Percentiles rank a stretch among this genome's conserved stretches.
These are phyloP conservation scores for Podosphaera xanthii DNA, from an alignment of 2,329 filamentous ascomycete species.

Conservation along the genomic window DNA sequence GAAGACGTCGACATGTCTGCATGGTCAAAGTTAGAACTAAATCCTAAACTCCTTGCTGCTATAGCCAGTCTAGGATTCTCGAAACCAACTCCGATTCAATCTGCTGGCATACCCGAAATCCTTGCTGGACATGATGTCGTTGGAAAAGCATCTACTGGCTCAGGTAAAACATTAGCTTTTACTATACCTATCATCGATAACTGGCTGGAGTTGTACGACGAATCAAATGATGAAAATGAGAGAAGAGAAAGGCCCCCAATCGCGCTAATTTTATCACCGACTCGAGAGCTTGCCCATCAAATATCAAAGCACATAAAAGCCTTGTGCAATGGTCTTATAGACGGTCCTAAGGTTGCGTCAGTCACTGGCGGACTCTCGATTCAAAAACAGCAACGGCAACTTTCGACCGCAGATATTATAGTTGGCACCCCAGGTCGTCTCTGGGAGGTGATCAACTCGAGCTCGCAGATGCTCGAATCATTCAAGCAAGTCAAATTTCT, in stretches of 20 bases:
- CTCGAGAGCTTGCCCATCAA: conserved; percentile 82
- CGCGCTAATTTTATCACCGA: conserved; percentile 72
- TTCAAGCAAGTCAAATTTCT: conserved; percentile 60
- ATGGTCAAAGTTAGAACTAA: conserved; percentile 57
- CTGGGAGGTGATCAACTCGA: conserved; percentile 78
- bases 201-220: conserved; percentile 35
- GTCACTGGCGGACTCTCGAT: conserved; percentile 81
- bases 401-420: conserved; percentile 74
- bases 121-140: conserved; percentile 72
- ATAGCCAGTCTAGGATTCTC: conserved; percentile 61
- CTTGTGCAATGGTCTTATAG: conserved; percentile 39
- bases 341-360: conserved; percentile 54
- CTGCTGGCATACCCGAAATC: conserved; percentile 58
- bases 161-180: conserved; percentile 89
- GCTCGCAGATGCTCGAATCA: conserved; percentile 41
- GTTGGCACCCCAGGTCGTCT: conserved; percentile 77
- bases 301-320: conserved; percentile 60
- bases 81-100: conserved; percentile 65
- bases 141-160: conserved; percentile 88
- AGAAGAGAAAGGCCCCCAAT: conserved; percentile 28
- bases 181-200: conserved; percentile 78
- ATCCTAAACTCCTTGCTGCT: conserved; percentile 44
- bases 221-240: conserved; percentile 19
- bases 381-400: conserved; percentile 77
- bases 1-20: conserved; percentile 49